These are phyloP conservation scores for Tuber calosporum DNA, from an alignment of 495 filamentous ascomycete species.

Conservation along the genomic window DNA sequence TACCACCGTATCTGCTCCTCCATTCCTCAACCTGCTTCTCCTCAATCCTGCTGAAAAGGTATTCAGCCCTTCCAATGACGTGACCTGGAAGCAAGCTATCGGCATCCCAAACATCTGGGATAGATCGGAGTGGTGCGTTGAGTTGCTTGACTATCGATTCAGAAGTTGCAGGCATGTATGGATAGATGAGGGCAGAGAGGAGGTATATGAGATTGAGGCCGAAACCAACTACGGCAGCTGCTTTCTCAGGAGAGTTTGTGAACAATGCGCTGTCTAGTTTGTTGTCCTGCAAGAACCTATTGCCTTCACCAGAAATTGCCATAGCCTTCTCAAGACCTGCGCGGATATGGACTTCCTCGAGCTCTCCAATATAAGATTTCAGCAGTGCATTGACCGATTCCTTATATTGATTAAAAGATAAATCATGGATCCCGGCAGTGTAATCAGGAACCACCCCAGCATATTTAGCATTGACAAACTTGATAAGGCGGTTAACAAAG, in stretches of 20 bases:
- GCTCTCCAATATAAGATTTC: conserved; percentile 61
- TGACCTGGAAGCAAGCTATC: conserved; percentile 61
- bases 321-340: conserved; percentile 64
- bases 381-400: conserved; percentile 57
- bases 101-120: conserved; percentile 65
- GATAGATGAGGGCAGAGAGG: conserved; percentile 64
- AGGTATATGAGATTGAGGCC: conserved; percentile 78
- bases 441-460: conserved; percentile 65
- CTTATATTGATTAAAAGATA: conserved; percentile 53
- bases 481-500: conserved; percentile 87
- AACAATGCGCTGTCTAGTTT: conserved; percentile 75
- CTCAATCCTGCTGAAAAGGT: conserved; percentile 79
- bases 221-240: conserved; percentile 68
- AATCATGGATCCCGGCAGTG: conserved; percentile 44
- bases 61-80: conserved; percentile 70
- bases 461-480: conserved; percentile 74
- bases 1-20: conserved; percentile 72
- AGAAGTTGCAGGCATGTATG: conserved; percentile 79
- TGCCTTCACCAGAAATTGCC: conserved; percentile 64
- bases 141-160: conserved; percentile 68
- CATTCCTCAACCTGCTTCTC: conserved; percentile 75
- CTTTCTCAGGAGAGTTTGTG: conserved; percentile 62
- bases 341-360: conserved; percentile 69
- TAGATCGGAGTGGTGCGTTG: conserved; percentile 54
- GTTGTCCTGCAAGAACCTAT: conserved; percentile 73